Evolutionary conservation across 2,329 filamentous ascomycete species (phyloP).

Genomic region (Aspergillus vadensis): DNA sequence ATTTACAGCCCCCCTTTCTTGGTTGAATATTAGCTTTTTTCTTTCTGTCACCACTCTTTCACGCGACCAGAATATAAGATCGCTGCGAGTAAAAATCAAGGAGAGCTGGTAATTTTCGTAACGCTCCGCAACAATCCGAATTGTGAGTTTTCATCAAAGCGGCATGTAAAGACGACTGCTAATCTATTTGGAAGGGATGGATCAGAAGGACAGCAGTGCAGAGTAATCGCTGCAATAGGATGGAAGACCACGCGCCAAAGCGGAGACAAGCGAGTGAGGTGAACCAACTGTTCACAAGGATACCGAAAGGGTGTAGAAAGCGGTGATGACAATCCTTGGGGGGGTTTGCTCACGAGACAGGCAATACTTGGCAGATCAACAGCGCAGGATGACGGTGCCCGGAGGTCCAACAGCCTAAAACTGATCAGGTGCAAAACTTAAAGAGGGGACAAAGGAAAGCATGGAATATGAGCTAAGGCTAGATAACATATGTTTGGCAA

Average conservation of each 20-base stretch:
- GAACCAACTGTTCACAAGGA: constrained; percentile 6
- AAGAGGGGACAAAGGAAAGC: constrained; percentile 3
- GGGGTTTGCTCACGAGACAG: constrained; percentile 24
- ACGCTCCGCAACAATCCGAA: constrained; percentile 11
- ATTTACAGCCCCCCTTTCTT: constrained; percentile 63
- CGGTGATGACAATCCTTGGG: constrained; percentile 15
- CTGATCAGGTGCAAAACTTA: constrained; percentile 18
- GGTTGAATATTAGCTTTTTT: neutral
- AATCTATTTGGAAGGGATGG: constrained; percentile 2
- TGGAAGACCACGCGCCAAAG: constrained; percentile 7
- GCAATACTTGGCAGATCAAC: constrained; percentile 13
- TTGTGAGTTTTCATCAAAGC: constrained; percentile 10
- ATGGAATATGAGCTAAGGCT: constrained; percentile 11
- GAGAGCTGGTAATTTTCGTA: constrained; percentile 10
- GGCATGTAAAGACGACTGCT: constrained; percentile 8
- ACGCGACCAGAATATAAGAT: constrained; percentile 9
- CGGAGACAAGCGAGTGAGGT: constrained; percentile 7
- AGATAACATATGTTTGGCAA: constrained; percentile 1
- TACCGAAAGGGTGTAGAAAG: constrained; percentile 17
- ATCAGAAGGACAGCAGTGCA: constrained; percentile 9
- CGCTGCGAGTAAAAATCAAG: constrained; percentile 11
- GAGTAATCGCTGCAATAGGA: constrained; percentile 12
- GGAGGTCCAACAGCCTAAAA: constrained; percentile 15
- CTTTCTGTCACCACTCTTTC: neutral
- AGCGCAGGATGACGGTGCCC: constrained; percentile 24